Percentiles rank a stretch among this genome's conserved stretches.
phyloP scores from a whole-genome alignment of 768 basidiomycete species.

The Xanthoconium purpureum region DNA sequence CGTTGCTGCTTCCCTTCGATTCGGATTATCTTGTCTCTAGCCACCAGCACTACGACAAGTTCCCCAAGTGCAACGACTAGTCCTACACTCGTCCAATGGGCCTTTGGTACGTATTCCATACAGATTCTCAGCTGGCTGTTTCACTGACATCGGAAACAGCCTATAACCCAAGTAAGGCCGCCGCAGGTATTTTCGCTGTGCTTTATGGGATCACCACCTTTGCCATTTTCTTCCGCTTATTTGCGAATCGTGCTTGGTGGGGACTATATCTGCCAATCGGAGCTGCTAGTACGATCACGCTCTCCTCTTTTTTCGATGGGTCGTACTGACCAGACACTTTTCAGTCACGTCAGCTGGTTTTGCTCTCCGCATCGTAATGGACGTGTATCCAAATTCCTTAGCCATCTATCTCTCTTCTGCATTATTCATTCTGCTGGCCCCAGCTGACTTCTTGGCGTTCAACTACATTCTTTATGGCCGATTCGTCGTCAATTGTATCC shows the following conservation, averaged over 20 bases:
- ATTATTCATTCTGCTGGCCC: slow-evolving; percentile 26
- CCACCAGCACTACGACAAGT: background rate
- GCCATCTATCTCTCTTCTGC: slow-evolving; percentile 15
- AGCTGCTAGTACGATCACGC: slow-evolving; percentile 16
- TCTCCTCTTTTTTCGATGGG: background rate
- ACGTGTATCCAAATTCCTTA: slow-evolving; percentile 19
- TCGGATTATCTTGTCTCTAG: background rate
- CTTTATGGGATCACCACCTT: slow-evolving; percentile 18
- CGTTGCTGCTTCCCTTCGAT: background rate
- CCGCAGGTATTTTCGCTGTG: slow-evolving; percentile 20
- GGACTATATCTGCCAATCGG: slow-evolving; percentile 32
- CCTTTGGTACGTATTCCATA: background rate
- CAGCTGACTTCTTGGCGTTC: slow-evolving; percentile 32
- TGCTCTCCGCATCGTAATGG: slow-evolving; percentile 18
- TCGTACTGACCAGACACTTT: background rate
- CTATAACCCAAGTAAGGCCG: slow-evolving; percentile 24
- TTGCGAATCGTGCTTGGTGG: slow-evolving; percentile 28
- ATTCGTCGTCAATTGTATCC: slow-evolving; percentile 19
- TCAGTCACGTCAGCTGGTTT: slow-evolving; percentile 24
- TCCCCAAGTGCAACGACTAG: slow-evolving; percentile 5
- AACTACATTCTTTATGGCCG: slow-evolving; percentile 34
- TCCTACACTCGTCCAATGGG: slow-evolving; percentile 6
- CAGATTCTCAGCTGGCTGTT: background rate
- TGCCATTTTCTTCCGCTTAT: slow-evolving; percentile 19
- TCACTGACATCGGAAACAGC: slow-evolving; percentile 10